These are phyloP conservation scores for Boletus vermiculosoides DNA, from an alignment of 768 basidiomycete species.

Conservation along the genomic window DNA sequence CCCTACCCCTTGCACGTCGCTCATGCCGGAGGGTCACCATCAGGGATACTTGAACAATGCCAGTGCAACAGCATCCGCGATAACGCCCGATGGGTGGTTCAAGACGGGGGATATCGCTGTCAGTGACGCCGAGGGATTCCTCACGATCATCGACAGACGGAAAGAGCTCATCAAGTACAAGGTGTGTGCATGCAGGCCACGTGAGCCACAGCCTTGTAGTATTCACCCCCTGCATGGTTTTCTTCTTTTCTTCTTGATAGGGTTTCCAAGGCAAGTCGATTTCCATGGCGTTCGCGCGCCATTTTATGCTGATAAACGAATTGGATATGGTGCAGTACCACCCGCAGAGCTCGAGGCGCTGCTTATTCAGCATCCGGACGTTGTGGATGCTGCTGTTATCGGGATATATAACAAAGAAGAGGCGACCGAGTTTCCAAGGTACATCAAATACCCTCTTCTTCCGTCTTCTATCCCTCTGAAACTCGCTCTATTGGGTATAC, in stretches of 20 bases:
- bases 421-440: conserved; percentile 83
- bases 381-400: conserved; percentile 81
- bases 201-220: neutral
- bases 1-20: neutral
- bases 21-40: neutral
- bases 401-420: conserved; percentile 65
- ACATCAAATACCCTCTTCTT: neutral
- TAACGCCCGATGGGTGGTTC: too few species aligned
- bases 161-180: conserved; percentile 82
- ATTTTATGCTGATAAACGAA: neutral
- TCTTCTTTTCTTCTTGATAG: conserved; percentile 28
- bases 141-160: conserved; percentile 68
- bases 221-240: too few species aligned
- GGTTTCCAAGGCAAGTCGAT: conserved; percentile 66
- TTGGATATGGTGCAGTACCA: conserved; percentile 49
- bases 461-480: neutral
- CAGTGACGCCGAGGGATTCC: conserved; percentile 71
- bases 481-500: neutral
- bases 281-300: neutral
- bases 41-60: conserved; percentile 77
- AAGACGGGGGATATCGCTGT: too few species aligned
- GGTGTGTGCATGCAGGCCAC: conserved; percentile 21
- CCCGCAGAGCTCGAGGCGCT: conserved; percentile 84
- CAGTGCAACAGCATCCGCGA: conserved; percentile 62
- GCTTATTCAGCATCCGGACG: conserved; percentile 68